Evolutionary conservation across 768 basidiomycete genomes (phyloP).

Genomic region (Podaxis pistillaris): DNA sequence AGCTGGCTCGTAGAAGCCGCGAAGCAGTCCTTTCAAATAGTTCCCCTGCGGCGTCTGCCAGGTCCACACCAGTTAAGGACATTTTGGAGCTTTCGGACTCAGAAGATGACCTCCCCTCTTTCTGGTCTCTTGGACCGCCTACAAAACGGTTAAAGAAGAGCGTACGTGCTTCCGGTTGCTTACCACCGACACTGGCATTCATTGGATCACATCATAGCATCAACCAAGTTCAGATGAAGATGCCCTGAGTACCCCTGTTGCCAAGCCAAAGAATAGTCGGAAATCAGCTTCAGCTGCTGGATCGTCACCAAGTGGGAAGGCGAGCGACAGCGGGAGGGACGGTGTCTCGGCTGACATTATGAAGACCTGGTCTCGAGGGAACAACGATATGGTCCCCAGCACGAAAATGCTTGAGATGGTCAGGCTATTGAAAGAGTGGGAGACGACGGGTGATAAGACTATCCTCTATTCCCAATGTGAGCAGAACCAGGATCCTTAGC

Average conservation of each 20-base stretch:
- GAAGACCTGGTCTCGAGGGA: conserved; percentile 56
- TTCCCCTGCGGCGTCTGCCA: conserved; percentile 26
- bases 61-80: conserved; percentile 22
- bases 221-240: conserved; percentile 5
- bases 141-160: conserved; percentile 3
- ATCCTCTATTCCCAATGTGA: conserved; percentile 72
- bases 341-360: conserved; percentile 43
- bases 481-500: conserved; percentile 18
- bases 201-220: background rate
- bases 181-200: conserved; percentile 19
- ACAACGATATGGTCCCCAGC: conserved; percentile 62
- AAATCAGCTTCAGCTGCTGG: background rate
- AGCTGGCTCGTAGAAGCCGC: conserved; percentile 18
- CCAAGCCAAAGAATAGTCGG: conserved; percentile 25
- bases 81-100: conserved; percentile 34
- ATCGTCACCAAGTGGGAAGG: background rate
- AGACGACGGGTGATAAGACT: conserved; percentile 61
- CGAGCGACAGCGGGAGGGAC: conserved; percentile 15
- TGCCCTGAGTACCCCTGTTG: background rate
- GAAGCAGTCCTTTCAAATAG: conserved; percentile 22
- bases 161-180: background rate
- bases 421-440: conserved; percentile 56
- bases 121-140: conserved; percentile 26
- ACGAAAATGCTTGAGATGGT: conserved; percentile 66
- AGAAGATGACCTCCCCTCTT: conserved; percentile 55